Conservation (phyloP, 1,284 basidiomycete species). For the Rhodotorula sp. region DNA sequence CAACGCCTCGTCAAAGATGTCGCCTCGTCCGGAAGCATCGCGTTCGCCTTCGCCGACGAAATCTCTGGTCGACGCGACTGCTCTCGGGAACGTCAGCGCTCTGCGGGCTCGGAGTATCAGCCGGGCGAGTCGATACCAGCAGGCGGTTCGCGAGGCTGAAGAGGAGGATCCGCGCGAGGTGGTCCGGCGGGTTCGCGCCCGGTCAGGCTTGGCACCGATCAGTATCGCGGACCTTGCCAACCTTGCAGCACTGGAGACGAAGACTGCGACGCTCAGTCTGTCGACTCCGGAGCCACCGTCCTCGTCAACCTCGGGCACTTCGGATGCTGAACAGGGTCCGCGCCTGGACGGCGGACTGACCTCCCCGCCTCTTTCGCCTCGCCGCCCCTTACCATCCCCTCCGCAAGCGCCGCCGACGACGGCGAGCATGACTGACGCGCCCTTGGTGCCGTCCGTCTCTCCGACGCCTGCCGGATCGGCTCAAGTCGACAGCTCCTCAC, state of each 20-base stretch:
- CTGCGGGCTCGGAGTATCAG: constrained; percentile 19
- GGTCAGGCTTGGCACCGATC: background rate
- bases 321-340: too few relatives aligned
- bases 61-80: background rate
- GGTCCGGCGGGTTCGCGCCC: constrained; percentile 1
- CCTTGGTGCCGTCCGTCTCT: background rate
- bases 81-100: background rate
- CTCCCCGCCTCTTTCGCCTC: background rate
- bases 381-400: background rate
- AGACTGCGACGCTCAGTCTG: too few relatives aligned
- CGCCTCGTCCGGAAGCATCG: background rate
- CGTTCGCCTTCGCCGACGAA: constrained; percentile 20
- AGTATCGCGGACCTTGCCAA: background rate
- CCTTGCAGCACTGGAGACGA: too few relatives aligned
- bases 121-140: constrained; percentile 6
- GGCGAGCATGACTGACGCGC: background rate
- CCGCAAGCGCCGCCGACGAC: background rate
- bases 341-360: background rate
- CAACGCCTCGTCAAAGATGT: background rate
- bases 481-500: background rate
- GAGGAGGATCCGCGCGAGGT: constrained; percentile 8
- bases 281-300: too few relatives aligned
- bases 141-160: background rate
- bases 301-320: too few relatives aligned
- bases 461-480: background rate